phyloP scores from a whole-genome alignment of 202 grass and related monocot species.

The Saccharum hybrid region DNA sequence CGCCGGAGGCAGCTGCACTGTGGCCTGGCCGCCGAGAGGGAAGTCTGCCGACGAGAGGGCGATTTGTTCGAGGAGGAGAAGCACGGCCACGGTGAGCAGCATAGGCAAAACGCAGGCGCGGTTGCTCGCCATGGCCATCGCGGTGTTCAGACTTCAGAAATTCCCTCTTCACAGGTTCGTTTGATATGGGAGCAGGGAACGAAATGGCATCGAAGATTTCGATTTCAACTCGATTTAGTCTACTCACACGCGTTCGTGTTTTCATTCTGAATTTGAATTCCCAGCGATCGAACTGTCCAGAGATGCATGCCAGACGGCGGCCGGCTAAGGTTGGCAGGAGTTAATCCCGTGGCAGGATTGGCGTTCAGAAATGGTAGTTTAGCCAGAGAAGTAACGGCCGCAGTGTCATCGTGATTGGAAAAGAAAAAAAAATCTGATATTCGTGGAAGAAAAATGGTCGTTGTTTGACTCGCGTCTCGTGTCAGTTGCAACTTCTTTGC shows the following conservation, averaged over 20 bases:
- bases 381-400: not conserved
- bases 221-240: slow-evolving; percentile 25
- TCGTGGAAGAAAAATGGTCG: slow-evolving; percentile 2
- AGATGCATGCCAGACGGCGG: not conserved
- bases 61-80: slow-evolving; percentile 37
- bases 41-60: slow-evolving; percentile 47
- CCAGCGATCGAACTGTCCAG: not conserved
- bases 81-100: slow-evolving; percentile 34
- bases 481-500: not conserved
- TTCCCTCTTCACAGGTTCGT: not conserved
- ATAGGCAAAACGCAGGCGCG: slow-evolving; percentile 21
- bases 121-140: slow-evolving; percentile 4
- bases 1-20: slow-evolving; percentile 48
- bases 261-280: slow-evolving; percentile 8
- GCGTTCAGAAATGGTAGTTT: slow-evolving; percentile 34
- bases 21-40: slow-evolving; percentile 45
- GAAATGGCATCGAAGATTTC: not conserved
- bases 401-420: not conserved
- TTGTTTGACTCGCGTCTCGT: not conserved
- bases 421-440: not conserved
- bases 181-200: not conserved
- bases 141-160: not conserved
- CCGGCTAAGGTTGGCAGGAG: slow-evolving; percentile 13
- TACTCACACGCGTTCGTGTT: slow-evolving; percentile 17
- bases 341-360: slow-evolving; percentile 35